These are phyloP conservation scores for Lecanicillium sp. DNA, from an alignment of 2,329 filamentous ascomycete species.

Conservation along the genomic window DNA sequence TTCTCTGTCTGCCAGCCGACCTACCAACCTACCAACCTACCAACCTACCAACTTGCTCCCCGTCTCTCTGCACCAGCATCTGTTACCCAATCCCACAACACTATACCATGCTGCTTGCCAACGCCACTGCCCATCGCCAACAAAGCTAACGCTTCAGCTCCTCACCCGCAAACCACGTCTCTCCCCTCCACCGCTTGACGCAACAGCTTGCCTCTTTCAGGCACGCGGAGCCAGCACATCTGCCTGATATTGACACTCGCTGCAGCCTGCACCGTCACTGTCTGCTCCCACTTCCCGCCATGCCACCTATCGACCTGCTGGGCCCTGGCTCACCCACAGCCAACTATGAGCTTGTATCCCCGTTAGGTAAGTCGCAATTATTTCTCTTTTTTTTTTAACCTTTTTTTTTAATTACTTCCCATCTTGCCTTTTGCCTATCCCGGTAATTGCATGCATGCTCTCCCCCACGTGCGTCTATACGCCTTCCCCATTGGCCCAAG, in stretches of 20 bases:
- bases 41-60: too few species aligned
- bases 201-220: slow-evolving; percentile 9
- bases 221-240: neutral
- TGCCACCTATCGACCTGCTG: neutral
- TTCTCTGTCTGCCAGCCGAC: too few species aligned
- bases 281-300: neutral
- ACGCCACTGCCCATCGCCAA: too few species aligned
- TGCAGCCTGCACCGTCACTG: neutral
- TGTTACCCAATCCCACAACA: neutral
- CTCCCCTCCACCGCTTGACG: neutral
- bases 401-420: neutral
- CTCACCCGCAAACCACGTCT: neutral
- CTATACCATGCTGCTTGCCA: neutral
- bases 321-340: neutral
- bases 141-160: too few species aligned
- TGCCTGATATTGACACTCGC: neutral
- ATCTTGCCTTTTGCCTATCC: slow-evolving; percentile 3
- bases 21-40: too few species aligned
- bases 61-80: too few species aligned
- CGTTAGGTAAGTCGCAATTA: slow-evolving; percentile 2
- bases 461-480: slow-evolving; percentile 3
- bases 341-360: slow-evolving; percentile 9
- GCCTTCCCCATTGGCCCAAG: neutral
- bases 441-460: neutral
- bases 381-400: neutral